Evolutionary conservation across 768 basidiomycete genomes (phyloP), one percentile per base, ranked within the genome.

Genomic region (Lactarius vividus): DNA sequence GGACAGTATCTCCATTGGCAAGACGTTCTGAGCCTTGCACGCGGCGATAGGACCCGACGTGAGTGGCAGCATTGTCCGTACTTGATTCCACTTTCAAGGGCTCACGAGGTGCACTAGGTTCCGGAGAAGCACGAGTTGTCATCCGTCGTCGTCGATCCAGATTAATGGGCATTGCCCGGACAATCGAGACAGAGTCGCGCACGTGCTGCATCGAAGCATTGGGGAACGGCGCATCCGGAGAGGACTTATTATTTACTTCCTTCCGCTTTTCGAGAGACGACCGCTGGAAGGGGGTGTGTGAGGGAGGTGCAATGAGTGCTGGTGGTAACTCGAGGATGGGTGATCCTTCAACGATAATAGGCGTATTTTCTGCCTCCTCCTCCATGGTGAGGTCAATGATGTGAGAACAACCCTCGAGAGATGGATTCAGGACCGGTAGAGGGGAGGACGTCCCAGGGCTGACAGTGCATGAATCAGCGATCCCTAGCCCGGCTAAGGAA

Each of bases 331-430:
- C 63, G 26, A 53, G 23, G 46, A 68, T 31, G 39, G 69, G 63
- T 39, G 69, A 68, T 18, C 20, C 62, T 13, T 63, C 66, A 20
- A 70, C 62, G 55, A 64, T 20, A 37, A 69, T 69, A 15, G 69
- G 69, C 15, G 33, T 4, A 13, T 56, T 42, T 28, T 23, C 56
- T 16, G 60, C 52, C 18, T 60, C 69, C 64, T 64, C 62, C 20
- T 69, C 67, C 10, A 59, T 37, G 28, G 67, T 66, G 26, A 69
- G 65, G 55, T 69, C 67, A 46, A 69, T 61, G 46, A 69, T 10
- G 26, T 55, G 53, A 57, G 64, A 33, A 31, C 37, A 49, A n/a
- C 20, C 29, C 40, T 15, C 23, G 29, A 13, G 39, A 66, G 65
- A 65, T 46, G 63, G 13, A 37, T 15, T 23, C 13, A 54, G 40